Conservation (phyloP, 1,284 basidiomycete genomes). For the Apiotrichum gamsii region DNA sequence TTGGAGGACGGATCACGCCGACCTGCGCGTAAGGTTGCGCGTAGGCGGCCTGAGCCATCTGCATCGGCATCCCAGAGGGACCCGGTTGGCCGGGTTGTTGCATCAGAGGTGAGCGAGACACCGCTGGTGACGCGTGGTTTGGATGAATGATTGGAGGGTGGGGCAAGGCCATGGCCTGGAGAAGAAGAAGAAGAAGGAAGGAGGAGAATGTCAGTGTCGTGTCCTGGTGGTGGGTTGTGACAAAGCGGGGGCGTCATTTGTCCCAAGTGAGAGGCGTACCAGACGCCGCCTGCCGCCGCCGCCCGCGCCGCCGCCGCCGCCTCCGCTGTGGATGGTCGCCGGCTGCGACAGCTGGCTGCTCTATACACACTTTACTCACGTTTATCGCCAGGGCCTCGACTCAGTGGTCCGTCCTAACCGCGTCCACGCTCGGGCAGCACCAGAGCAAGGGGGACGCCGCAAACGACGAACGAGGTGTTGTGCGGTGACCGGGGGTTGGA, state of each 20-base stretch:
- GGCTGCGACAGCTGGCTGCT: no score
- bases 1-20: slow-evolving; percentile 15
- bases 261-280: no score
- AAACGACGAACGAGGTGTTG: background rate
- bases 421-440: slow-evolving; percentile 3
- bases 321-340: background rate
- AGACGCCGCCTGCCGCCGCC: no score
- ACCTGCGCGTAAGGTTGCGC: slow-evolving; percentile 12
- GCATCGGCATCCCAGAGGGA: slow-evolving; percentile 24
- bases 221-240: background rate
- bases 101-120: slow-evolving; percentile 25
- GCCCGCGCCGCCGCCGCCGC: no score
- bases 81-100: slow-evolving; percentile 25
- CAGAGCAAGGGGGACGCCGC: background rate
- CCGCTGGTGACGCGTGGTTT: slow-evolving; percentile 22
- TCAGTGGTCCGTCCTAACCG: slow-evolving; percentile 15
- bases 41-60: slow-evolving; percentile 21
- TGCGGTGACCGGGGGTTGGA: background rate
- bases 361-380: no score
- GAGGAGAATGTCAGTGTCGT: background rate
- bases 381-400: slow-evolving; percentile 22
- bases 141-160: slow-evolving; percentile 32
- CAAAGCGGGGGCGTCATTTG: no score
- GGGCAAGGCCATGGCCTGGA: slow-evolving; percentile 44
- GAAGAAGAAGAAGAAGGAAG: no score